Evolutionary conservation across 345 rosid species (phyloP).

Genomic region (Salix udensis): DNA sequence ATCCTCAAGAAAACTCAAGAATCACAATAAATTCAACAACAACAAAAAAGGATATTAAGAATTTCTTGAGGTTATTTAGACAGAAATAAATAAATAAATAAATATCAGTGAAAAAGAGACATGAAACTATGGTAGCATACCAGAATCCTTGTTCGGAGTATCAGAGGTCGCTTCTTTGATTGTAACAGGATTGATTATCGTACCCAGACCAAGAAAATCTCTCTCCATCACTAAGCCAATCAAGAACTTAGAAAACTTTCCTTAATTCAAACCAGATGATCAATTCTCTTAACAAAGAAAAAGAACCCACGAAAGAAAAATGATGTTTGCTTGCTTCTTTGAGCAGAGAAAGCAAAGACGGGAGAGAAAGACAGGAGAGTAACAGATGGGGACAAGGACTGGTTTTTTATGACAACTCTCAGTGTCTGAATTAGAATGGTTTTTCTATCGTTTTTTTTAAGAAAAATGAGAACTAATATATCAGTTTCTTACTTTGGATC

Average conservation of each 20-base stretch:
- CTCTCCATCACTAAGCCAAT: constrained; percentile 39
- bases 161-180: constrained; percentile 45
- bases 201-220: constrained; percentile 51
- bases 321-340: constrained; percentile 2
- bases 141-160: constrained; percentile 36
- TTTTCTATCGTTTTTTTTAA: neutral
- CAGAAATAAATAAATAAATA: neutral
- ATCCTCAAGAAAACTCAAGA: neutral
- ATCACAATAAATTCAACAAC: neutral
- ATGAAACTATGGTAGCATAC: constrained; percentile 17
- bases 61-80: neutral
- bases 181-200: constrained; percentile 34
- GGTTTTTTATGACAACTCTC: neutral
- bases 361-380: neutral
- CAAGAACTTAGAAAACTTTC: neutral
- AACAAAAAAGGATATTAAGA: neutral
- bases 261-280: neutral
- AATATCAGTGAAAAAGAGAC: neutral
- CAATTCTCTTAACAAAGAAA: neutral
- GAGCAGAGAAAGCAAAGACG: neutral
- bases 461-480: neutral
- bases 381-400: neutral
- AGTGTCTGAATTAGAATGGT: neutral
- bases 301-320: neutral
- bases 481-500: neutral